These are phyloP conservation scores for Pseudozyma thailandica DNA, from an alignment of 1,284 basidiomycete genomes.

Conservation along the genomic window DNA sequence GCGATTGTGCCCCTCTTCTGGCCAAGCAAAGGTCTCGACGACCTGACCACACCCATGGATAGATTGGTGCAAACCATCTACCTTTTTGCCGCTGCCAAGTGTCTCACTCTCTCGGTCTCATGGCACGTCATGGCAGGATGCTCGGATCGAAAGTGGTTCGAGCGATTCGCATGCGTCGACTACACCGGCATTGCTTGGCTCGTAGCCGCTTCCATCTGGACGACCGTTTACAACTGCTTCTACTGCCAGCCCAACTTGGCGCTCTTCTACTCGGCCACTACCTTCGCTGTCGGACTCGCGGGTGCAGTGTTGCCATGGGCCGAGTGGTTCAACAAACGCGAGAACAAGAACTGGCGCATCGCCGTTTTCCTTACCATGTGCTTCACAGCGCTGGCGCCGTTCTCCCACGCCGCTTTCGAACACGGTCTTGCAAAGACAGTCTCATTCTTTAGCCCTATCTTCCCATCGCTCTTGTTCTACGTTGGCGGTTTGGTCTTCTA, in stretches of 20 bases:
- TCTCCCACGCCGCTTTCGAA: conserved; percentile 61
- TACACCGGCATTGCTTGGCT: conserved; percentile 67
- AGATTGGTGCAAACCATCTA: conserved; percentile 65
- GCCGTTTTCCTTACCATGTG: conserved; percentile 64
- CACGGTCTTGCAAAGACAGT: conserved; percentile 60
- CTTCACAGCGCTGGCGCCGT: conserved; percentile 60
- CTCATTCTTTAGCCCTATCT: conserved; percentile 61
- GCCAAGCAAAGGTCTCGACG: conserved; percentile 60
- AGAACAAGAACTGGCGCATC: conserved; percentile 62
- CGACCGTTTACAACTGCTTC: conserved; percentile 66
- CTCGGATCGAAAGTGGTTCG: conserved; percentile 61
- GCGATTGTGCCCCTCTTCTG: conserved; percentile 63
- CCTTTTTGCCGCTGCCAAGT: conserved; percentile 65
- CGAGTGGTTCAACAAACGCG: conserved; percentile 64
- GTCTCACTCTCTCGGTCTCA: conserved; percentile 59
- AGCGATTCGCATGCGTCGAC: conserved; percentile 66
- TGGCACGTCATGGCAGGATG: conserved; percentile 68
- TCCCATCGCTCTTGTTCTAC: conserved; percentile 61
- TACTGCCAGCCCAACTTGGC: conserved; percentile 67
- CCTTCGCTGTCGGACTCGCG: conserved; percentile 55
- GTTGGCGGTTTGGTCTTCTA: conserved; percentile 62
- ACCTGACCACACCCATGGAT: conserved; percentile 64
- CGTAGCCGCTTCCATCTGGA: conserved; percentile 64
- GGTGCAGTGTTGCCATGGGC: conserved; percentile 66
- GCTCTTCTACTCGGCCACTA: conserved; percentile 59